These are phyloP conservation scores for Paecilomyces variotii DNA, from an alignment of 2,329 filamentous ascomycete genomes.

Conservation along the genomic window DNA sequence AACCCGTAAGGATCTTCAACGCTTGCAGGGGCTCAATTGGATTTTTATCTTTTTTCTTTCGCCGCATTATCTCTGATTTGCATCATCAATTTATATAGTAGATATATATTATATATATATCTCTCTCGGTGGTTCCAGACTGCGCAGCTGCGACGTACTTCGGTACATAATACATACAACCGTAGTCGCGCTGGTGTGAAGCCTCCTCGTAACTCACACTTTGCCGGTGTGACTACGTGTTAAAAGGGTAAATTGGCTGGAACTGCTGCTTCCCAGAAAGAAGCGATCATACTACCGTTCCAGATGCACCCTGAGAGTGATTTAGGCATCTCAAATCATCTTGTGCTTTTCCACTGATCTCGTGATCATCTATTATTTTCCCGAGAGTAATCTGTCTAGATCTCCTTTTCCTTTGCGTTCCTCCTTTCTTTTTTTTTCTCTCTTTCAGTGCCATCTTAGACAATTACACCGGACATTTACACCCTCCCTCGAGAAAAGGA, in stretches of 20 bases:
- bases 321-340: background rate
- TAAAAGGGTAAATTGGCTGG: background rate
- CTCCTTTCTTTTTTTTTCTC: too few species aligned
- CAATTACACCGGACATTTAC: background rate
- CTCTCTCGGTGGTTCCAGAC: background rate
- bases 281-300: background rate
- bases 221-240: background rate
- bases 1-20: background rate
- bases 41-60: background rate
- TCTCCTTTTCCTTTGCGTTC: background rate
- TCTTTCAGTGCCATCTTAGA: background rate
- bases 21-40: background rate
- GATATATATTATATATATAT: background rate
- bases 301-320: background rate
- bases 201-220: background rate
- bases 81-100: background rate
- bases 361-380: background rate
- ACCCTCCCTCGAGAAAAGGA: background rate
- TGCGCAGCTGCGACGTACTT: background rate
- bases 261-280: background rate
- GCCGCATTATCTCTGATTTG: background rate
- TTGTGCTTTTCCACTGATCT: background rate
- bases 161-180: background rate
- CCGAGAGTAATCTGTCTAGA: background rate
- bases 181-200: background rate